A percentile compares a stretch with the other conserved stretches of the same genome.
phyloP scores from a whole-genome alignment of 345 rosid genomes.

The Brassica nigra region DNA sequence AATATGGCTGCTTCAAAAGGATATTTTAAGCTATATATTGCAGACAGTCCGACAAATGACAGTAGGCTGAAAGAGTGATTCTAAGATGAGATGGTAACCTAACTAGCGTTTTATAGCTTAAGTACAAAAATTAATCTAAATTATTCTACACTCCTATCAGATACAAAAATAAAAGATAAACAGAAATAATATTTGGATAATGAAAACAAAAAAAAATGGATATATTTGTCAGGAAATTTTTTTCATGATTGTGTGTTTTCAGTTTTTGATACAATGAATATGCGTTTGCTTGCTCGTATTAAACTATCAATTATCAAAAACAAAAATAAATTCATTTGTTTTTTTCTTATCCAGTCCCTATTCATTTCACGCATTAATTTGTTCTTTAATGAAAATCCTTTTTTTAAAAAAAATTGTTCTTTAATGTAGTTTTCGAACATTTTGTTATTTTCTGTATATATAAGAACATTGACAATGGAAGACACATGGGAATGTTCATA shows the following conservation, averaged over 20 bases:
- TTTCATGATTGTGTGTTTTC: background rate
- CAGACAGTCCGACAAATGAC: background rate
- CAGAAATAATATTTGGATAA: background rate
- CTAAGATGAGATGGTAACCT: background rate
- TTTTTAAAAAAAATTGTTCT: too few species aligned
- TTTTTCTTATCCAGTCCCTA: background rate
- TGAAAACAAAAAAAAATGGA: background rate
- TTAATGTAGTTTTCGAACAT: background rate
- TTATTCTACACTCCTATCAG: background rate
- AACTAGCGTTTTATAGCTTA: constrained; percentile 12
- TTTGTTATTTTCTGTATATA: background rate
- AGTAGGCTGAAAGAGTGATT: background rate
- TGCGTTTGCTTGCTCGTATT: background rate
- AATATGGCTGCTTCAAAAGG: background rate
- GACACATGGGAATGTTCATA: constrained; percentile 29
- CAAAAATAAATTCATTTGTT: background rate
- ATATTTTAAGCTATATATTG: background rate
- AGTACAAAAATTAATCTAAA: background rate
- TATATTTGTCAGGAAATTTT: background rate
- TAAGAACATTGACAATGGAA: background rate
- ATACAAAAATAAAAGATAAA: background rate
- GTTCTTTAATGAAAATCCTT: background rate
- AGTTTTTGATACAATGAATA: background rate
- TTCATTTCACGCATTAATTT: background rate
- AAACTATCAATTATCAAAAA: background rate